A percentile compares a stretch with the other conserved stretches of the same genome.
Evolutionary conservation across 345 rosid species (phyloP).

Genomic region (Leavenworthia alabamica): DNA sequence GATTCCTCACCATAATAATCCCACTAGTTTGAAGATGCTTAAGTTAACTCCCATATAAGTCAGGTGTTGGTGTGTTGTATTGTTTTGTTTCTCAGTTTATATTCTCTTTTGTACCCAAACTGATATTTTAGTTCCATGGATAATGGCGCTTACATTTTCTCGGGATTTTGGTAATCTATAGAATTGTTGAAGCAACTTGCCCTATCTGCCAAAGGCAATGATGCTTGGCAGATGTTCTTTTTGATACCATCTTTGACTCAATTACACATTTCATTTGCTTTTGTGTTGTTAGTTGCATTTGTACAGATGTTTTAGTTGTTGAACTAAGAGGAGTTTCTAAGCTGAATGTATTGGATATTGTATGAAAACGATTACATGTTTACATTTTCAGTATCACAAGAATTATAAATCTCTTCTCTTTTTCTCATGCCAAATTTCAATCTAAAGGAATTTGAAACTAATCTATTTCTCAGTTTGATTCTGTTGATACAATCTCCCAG

Average conservation of each 20-base stretch:
- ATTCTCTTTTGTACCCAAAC: neutral
- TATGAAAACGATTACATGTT: conserved; percentile 19
- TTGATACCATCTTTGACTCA: no score
- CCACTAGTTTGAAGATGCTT: neutral
- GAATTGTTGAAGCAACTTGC: conserved; percentile 2
- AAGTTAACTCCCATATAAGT: neutral
- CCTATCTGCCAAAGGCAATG: neutral
- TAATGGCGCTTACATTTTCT: neutral
- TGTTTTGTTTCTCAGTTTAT: neutral
- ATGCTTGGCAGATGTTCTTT: no score
- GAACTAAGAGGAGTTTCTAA: conserved; percentile 14
- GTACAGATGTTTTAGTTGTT: conserved; percentile 17
- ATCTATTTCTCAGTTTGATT: conserved; percentile 40
- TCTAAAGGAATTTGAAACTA: conserved; percentile 18
- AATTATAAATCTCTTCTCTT: neutral
- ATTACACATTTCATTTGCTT: no score
- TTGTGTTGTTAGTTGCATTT: no score
- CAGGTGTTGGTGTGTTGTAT: neutral
- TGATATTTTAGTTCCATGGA: neutral
- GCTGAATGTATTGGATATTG: no score
- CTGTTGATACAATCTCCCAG: conserved; percentile 61
- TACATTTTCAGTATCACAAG: conserved; percentile 23
- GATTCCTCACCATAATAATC: conserved; percentile 15
- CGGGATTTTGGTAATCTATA: neutral
- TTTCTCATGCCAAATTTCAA: neutral